phyloP scores from a whole-genome alignment of 2,329 filamentous ascomycete species.

The Botrytis aclada region DNA sequence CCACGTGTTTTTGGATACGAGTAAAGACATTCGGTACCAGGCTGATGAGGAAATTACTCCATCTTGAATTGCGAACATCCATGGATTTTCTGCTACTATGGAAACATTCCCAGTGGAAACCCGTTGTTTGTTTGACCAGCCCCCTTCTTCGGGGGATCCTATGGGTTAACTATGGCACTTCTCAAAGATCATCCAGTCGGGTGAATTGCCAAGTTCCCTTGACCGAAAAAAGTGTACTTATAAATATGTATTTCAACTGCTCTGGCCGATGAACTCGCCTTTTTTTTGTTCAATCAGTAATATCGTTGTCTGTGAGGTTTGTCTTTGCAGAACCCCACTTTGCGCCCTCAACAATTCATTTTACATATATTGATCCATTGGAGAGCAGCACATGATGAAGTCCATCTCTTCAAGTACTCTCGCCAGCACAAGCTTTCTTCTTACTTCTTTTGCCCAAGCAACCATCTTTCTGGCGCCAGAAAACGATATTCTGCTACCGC shows the following conservation, averaged over 20 bases:
- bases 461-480: neutral
- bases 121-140: too few relatives aligned
- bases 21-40: neutral
- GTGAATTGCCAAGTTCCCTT: neutral
- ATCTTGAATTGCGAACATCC: neutral
- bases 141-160: neutral
- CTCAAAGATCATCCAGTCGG: neutral
- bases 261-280: neutral
- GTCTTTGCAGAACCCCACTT: neutral
- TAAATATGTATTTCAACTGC: neutral
- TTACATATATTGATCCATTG: neutral
- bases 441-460: conserved; percentile 4
- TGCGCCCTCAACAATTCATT: neutral
- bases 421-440: neutral
- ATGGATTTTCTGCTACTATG: neutral
- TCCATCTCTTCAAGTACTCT: neutral
- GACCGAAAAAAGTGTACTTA: neutral
- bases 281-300: neutral
- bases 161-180: neutral
- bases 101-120: neutral
- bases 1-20: conserved; percentile 29
- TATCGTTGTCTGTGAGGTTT: too few relatives aligned
- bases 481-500: conserved; percentile 6
- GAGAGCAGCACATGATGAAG: neutral
- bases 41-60: neutral